phyloP scores from a whole-genome alignment of 2,329 filamentous ascomycete genomes.

The Aspergillus sp. region DNA sequence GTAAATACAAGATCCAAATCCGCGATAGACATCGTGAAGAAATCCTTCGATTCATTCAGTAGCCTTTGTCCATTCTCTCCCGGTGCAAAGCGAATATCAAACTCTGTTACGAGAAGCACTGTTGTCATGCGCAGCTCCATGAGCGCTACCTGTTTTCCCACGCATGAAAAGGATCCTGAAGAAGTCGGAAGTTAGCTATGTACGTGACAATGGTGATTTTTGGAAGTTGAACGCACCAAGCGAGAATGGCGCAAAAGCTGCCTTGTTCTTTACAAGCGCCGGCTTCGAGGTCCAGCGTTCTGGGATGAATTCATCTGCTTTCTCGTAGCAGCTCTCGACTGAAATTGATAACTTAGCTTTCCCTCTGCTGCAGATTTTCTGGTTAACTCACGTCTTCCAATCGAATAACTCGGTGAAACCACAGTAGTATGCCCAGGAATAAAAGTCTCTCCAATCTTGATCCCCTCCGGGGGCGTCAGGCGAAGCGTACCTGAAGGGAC shows the following conservation, averaged over 20 bases:
- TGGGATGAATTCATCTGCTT: conserved; percentile 1
- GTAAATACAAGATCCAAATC: background rate
- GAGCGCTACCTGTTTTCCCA: conserved; percentile 4
- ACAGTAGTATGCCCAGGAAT: conserved; percentile 2
- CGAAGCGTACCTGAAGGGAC: background rate
- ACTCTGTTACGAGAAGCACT: background rate
- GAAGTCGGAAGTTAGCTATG: background rate
- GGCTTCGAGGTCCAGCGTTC: conserved; percentile 3
- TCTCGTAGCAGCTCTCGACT: conserved; percentile 1
- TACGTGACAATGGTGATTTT: too few species aligned
- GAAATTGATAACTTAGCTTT: background rate
- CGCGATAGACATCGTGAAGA: background rate
- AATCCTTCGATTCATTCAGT: background rate
- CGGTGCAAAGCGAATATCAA: conserved; percentile 2
- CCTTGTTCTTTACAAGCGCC: background rate
- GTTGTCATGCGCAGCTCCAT: conserved; percentile 2
- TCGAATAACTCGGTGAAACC: background rate
- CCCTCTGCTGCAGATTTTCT: accelerated
- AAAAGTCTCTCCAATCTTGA: background rate
- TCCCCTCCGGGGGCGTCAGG: conserved; percentile 5
- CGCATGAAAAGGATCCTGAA: background rate
- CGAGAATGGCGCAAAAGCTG: background rate
- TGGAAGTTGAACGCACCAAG: background rate
- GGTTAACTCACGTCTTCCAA: too few species aligned
- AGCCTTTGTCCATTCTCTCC: background rate